Evolutionary conservation across 495 filamentous ascomycete species (phyloP), one percentile per base, ranked within the genome.

Genomic region (Trichocladium uniseriatum): DNA sequence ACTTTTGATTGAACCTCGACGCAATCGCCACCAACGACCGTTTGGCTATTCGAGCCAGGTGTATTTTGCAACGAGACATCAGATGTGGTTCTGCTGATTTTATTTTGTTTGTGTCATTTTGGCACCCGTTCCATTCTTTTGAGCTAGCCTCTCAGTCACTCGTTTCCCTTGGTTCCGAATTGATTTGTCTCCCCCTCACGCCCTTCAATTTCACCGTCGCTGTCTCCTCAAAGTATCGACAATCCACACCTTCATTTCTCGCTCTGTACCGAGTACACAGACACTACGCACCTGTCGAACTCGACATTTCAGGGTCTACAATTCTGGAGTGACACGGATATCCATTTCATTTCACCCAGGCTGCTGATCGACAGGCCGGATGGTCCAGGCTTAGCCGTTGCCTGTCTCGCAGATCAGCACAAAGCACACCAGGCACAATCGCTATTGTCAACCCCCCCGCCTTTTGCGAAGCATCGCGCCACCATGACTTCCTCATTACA

Each of bases 81-180:
- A 22, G 41, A 58, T 61, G 51, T 18, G 22, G 43, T 49, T 41
- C 34, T 53, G 47, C 40, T 51, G 52, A 49, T 48, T 40, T 51
- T 48, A 10, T 21, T 5, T 20, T 8, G 11, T 36, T 43, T 51
- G 21, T 43, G 14, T 14, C 32, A 9, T 34, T 43, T 48, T 48
- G 28, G 34, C 32, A 29, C 20, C 41, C 55, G 48, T 66, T 66
- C 52, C 60, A 52, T 68, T 71, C 66, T 51, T 61, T 64, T 58
- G 71, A 74, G 70, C 70, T 71, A 74, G 71, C 63, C 71, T 72
- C 70, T 54, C 56, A 60, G 68, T 68, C 71, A 67, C 69, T 75
- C 71, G 70, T 71, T 75, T 72, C 42, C 43, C n/a, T n/a, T 24
- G 28, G 32, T 41, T 29, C 9, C 34, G 32, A 36, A 32, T 40